These are phyloP conservation scores for Amanita pseudoporphyria DNA, from an alignment of 768 basidiomycete species.

Conservation along the genomic window DNA sequence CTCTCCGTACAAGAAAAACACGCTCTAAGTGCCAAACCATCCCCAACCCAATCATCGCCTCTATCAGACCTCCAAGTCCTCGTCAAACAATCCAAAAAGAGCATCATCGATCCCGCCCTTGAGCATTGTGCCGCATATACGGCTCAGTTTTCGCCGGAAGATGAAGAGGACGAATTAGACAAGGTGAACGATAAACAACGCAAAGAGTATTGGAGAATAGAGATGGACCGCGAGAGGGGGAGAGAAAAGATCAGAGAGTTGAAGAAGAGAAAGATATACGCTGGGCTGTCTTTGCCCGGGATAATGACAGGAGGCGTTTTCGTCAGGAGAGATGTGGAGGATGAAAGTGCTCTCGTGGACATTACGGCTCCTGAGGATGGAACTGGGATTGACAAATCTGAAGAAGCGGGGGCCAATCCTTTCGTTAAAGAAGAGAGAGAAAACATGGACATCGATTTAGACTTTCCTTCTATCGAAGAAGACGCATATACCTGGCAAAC, in stretches of 20 bases:
- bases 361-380: constrained; percentile 29
- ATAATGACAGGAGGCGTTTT: constrained; percentile 31
- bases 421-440: background rate
- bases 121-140: constrained; percentile 20
- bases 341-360: constrained; percentile 55
- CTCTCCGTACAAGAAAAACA: constrained; percentile 24
- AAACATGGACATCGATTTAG: background rate
- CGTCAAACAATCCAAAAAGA: constrained; percentile 40
- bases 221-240: constrained; percentile 27
- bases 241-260: constrained; percentile 45
- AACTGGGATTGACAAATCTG: background rate
- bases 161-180: constrained; percentile 23
- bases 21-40: constrained; percentile 28
- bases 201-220: constrained; percentile 18
- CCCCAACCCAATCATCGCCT: constrained; percentile 28
- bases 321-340: constrained; percentile 45
- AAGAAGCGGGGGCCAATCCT: background rate
- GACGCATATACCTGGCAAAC: background rate
- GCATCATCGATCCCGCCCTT: constrained; percentile 42
- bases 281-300: constrained; percentile 22
- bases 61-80: constrained; percentile 49
- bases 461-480: background rate
- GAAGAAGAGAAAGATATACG: constrained; percentile 40
- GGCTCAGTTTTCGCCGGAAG: constrained; percentile 13
- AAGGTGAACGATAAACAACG: constrained; percentile 20